Evolutionary conservation across 768 basidiomycete genomes (phyloP).

Genomic region (Lepiota venenata): DNA sequence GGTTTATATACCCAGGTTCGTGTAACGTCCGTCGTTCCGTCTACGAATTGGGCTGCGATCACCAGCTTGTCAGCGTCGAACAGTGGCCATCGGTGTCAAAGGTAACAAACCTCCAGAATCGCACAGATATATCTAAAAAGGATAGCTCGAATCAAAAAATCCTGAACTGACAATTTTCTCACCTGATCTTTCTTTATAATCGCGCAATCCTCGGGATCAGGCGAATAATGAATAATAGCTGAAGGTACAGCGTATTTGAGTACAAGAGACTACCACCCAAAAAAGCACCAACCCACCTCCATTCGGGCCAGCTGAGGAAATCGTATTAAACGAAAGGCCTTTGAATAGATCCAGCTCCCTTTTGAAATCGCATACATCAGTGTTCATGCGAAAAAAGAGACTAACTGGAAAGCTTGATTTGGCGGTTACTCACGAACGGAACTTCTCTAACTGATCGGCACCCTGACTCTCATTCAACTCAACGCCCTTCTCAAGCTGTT

Average conservation of each 20-base stretch:
- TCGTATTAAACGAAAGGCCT: conserved; percentile 89
- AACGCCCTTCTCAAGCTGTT: conserved; percentile 60
- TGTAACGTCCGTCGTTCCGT: conserved; percentile 96
- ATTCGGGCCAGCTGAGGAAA: conserved; percentile 91
- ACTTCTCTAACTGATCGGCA: conserved; percentile 75
- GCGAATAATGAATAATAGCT: conserved; percentile 95
- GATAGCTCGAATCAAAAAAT: neutral
- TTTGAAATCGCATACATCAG: neutral
- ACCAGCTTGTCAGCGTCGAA: neutral
- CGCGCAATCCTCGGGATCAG: conserved; percentile 70
- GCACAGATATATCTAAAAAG: conserved; percentile 42
- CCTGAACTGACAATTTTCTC: neutral
- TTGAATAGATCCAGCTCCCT: conserved; percentile 80
- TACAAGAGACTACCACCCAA: neutral
- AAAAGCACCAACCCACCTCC: conserved; percentile 52
- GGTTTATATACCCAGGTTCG: conserved; percentile 73
- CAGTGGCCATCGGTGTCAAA: neutral
- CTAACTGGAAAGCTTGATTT: no score
- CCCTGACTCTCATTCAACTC: conserved; percentile 77
- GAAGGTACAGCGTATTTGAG: neutral
- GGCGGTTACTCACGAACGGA: conserved; percentile 78
- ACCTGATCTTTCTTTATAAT: conserved; percentile 76
- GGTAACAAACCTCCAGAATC: conserved; percentile 73
- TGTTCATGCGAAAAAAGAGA: no score
- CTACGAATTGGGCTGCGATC: conserved; percentile 69